Evolutionary conservation across 345 rosid genomes (phyloP), one percentile per base, ranked within the genome.

Genomic region (Viola odorata): DNA sequence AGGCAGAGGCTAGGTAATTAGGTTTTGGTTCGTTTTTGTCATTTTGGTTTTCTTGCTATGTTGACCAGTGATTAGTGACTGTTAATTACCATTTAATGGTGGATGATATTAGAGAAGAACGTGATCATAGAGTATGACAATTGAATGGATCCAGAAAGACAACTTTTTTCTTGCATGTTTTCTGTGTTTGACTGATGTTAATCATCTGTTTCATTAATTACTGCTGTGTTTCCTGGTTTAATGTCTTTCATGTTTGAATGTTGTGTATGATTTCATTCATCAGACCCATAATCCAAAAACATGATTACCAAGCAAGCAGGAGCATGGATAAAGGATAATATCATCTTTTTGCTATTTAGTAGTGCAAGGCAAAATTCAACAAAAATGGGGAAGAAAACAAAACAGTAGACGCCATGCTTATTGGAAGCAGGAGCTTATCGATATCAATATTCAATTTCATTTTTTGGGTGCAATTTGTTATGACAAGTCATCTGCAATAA

Each of bases 401-500:
- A 57, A 40, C 41, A 56, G 61, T 7, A 7, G 5, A 3, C 61
- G 4, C 9, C 37, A 61, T 60, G 53, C 58, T 54, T 62, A 69
- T 57, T 40, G 12, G 39, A 16, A 53, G 53, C 41, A 0, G 51
- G n/a, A 51, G 62, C 54, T 61, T 65, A 55, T 64, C 57, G 41
- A 49, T 37, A 50, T 32, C 12, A 61, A n/a, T 38, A 44, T 23
- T n/a, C n/a, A n/a, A n/a, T n/a, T n/a, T n/a, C n/a, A n/a, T n/a
- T n/a, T 23, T 23, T 23, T 23, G 32, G 32, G 11, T 53, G 70
- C 64, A 42, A 62, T 58, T 58, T 58, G 63, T 53, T 54, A 58
- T 66, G 69, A 62, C 45, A 50, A 41, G 63, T 70, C 71, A 66
- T 62, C 69, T 70, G 75, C 23, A 23, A 23, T 23, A 23, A 23